These are phyloP conservation scores for Trypanosomatidae sp. DNA, from an alignment of 208 protist genomes.

Conservation along the genomic window DNA sequence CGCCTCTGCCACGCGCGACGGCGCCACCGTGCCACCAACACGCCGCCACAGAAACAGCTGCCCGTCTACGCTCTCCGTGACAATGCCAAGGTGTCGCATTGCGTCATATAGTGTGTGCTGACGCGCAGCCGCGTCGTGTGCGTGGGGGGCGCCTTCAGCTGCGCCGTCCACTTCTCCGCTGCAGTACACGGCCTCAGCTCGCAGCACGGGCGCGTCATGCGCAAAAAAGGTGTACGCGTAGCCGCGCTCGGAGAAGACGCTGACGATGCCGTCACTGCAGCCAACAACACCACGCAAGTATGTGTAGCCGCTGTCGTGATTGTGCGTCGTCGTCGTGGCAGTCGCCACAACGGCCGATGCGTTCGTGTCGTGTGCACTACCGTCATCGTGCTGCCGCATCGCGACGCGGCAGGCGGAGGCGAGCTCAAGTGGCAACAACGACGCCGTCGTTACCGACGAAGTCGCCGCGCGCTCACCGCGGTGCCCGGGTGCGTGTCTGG, in stretches of 20 bases:
- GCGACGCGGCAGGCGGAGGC: slow-evolving; percentile 22
- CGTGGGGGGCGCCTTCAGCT: slow-evolving; percentile 4
- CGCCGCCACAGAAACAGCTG: slow-evolving; percentile 45
- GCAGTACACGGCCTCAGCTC: slow-evolving; percentile 20
- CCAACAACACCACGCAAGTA: slow-evolving; percentile 65
- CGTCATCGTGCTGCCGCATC: too few species aligned
- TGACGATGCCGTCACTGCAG: slow-evolving; percentile 53
- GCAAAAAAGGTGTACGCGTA: slow-evolving; percentile 66
- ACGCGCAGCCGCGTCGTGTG: not conserved
- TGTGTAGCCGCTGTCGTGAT: slow-evolving; percentile 3
- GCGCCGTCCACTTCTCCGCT: not conserved
- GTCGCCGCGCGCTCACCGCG: too few species aligned
- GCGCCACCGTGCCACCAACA: slow-evolving; percentile 10
- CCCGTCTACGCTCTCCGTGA: slow-evolving; percentile 36
- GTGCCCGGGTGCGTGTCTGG: too few species aligned
- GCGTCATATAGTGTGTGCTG: slow-evolving; percentile 7
- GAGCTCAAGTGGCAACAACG: slow-evolving; percentile 45
- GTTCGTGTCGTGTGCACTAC: too few species aligned
- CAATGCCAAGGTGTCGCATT: slow-evolving; percentile 39
- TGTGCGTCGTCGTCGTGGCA: too few species aligned
- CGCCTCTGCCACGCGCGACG: slow-evolving; percentile 9
- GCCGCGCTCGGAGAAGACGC: slow-evolving; percentile 48
- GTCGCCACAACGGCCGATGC: not conserved
- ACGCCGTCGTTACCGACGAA: slow-evolving; percentile 33
- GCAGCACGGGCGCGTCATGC: slow-evolving; percentile 36